Percentiles rank a stretch among this genome's conserved stretches.
These are phyloP conservation scores for Lactuca sativa DNA, from an alignment of 129 eudicot species.

Conservation along the genomic window DNA sequence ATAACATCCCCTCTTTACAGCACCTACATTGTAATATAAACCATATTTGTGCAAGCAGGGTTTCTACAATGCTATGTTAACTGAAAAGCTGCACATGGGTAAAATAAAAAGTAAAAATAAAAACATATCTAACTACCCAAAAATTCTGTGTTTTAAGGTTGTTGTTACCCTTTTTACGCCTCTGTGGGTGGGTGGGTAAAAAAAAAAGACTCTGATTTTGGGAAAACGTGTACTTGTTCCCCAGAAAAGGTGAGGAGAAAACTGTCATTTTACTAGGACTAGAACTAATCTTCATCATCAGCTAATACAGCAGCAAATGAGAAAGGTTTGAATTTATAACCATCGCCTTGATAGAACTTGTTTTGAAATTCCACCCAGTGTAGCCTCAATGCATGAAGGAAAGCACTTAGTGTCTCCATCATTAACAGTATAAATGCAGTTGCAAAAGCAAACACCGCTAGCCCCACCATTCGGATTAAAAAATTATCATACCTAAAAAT, in stretches of 20 bases:
- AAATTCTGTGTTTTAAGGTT: constrained; percentile 30
- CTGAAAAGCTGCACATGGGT: constrained; percentile 38
- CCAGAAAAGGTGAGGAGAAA: constrained; percentile 22
- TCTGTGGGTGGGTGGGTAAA: constrained; percentile 23
- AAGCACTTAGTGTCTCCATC: constrained; percentile 99
- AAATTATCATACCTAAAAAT: constrained; percentile 75
- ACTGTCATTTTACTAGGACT: constrained; percentile 19
- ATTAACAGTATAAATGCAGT: constrained; percentile 88
- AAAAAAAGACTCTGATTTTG: not conserved
- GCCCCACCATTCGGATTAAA: constrained; percentile 76
- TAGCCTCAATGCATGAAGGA: constrained; percentile 93
- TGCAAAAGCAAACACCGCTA: constrained; percentile 88
- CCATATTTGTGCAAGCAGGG: constrained; percentile 26
- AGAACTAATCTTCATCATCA: constrained; percentile 74
- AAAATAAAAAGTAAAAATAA: constrained; percentile 19
- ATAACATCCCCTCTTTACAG: constrained; percentile 51
- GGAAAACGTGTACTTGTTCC: constrained; percentile 15
- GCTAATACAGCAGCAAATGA: constrained; percentile 72
- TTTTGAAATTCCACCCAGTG: constrained; percentile 97
- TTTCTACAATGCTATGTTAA: constrained; percentile 45
- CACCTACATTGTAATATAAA: constrained; percentile 21
- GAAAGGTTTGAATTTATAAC: constrained; percentile 88
- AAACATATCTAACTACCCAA: constrained; percentile 36
- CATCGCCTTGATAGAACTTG: constrained; percentile 91
- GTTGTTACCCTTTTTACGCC: constrained; percentile 14